Percentiles rank a stretch among this genome's conserved stretches.
Conservation (phyloP, 2,329 filamentous ascomycete species). For the Colletotrichum godetiae region DNA sequence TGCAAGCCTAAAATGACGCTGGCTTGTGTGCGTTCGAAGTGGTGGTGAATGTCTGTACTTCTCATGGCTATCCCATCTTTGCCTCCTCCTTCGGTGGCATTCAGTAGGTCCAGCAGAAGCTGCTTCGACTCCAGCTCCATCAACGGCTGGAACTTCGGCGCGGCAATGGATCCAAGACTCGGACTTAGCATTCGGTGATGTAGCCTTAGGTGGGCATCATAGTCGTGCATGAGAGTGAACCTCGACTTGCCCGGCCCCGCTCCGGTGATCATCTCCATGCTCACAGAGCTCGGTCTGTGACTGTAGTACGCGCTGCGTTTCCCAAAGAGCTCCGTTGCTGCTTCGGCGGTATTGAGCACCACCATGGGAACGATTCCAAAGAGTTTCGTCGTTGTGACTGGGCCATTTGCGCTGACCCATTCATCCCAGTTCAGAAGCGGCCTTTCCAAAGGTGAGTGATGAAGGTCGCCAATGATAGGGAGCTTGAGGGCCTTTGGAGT, state of each 20-base stretch:
- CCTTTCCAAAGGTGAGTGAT: constrained; percentile 37
- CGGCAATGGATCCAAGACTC: constrained; percentile 44
- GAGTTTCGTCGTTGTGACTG: constrained; percentile 35
- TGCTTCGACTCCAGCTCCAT: too few relatives aligned
- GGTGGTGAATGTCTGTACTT: too few relatives aligned
- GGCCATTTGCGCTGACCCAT: constrained; percentile 35
- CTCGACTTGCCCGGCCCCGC: constrained; percentile 35
- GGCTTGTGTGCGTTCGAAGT: too few relatives aligned
- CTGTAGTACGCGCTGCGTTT: constrained; percentile 39
- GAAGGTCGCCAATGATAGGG: constrained; percentile 38
- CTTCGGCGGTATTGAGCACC: constrained; percentile 37
- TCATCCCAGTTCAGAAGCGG: constrained; percentile 38
- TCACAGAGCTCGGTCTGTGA: constrained; percentile 38
- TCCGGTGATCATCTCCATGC: constrained; percentile 41
- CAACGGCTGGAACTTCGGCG: constrained; percentile 46
- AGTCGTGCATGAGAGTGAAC: constrained; percentile 42
- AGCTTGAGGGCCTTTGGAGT: constrained; percentile 29
- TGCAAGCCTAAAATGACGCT: too few relatives aligned
- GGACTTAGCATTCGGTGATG: constrained; percentile 53
- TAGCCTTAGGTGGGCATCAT: constrained; percentile 50
- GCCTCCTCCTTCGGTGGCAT: too few relatives aligned
- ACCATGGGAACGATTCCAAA: constrained; percentile 38
- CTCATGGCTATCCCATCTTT: too few relatives aligned
- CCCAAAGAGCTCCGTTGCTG: constrained; percentile 37
- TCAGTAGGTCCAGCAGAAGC: too few relatives aligned